Percentiles rank a stretch among this genome's conserved stretches.
Conservation (phyloP, 495 filamentous ascomycete genomes). For the Hypoxylon intermedium region DNA sequence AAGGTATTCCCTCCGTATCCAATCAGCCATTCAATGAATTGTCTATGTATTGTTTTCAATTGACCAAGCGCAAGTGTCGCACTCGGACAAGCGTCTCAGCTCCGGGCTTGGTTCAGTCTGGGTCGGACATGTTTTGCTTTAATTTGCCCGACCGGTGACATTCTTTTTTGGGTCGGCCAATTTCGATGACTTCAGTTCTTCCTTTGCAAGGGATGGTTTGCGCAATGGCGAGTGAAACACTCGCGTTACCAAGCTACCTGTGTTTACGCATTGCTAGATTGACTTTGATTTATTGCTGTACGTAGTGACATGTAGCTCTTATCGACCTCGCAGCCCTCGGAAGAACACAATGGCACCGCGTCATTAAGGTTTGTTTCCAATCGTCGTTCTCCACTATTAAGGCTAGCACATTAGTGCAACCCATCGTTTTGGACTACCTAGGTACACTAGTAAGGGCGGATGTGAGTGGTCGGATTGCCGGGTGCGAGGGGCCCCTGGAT, state of each 20-base stretch:
- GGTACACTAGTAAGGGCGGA: constrained; percentile 8
- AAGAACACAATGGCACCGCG: constrained; percentile 15
- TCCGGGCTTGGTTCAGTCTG: constrained; percentile 15
- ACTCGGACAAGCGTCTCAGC: constrained; percentile 2
- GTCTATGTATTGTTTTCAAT: constrained; percentile 2
- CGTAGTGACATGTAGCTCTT: background rate
- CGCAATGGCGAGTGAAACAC: no score
- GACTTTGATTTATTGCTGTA: background rate
- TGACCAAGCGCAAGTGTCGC: background rate
- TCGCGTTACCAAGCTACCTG: no score
- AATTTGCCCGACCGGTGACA: constrained; percentile 26
- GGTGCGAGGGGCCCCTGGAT: constrained; percentile 19
- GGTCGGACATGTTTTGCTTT: constrained; percentile 11
- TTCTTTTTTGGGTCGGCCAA: constrained; percentile 1
- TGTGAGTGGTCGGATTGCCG: constrained; percentile 16
- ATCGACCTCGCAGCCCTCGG: background rate
- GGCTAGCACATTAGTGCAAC: no score
- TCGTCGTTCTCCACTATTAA: constrained; percentile 29
- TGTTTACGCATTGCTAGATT: no score
- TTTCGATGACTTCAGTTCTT: background rate
- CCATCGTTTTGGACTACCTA: no score
- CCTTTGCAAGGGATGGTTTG: no score
- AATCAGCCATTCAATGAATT: background rate
- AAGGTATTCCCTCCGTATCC: constrained; percentile 3
- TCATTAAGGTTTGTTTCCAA: constrained; percentile 15